Evolutionary conservation across 2,329 filamentous ascomycete genomes (phyloP), one percentile per base, ranked within the genome.

Genomic region (Fusarium virguliforme): DNA sequence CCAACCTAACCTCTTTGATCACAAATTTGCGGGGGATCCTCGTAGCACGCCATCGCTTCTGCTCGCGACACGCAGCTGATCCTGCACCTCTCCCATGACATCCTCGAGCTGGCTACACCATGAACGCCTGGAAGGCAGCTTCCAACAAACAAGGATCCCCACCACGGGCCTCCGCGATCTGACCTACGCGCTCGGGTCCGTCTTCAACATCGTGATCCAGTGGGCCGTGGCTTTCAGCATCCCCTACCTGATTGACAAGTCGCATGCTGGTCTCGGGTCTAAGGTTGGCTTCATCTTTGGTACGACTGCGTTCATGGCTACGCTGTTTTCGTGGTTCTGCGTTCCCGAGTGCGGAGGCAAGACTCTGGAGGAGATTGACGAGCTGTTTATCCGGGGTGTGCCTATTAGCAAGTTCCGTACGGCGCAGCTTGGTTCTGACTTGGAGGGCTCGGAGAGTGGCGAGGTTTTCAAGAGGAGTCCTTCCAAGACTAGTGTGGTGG

Each of bases 241-340:
- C 8, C 82, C 81, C 0, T 83, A 82, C 64, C 76, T 82, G 24
- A 72, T 81, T 15, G 75, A 81, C 53, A 73, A 74, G 6, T 75
- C 77, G 7, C 80, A 80, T 37, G 81, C 78, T 1, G 71, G 75
- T 26, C 74, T 83, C 3, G 75, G 77, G 1, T 73, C 77, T 8
- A 81, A 81, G 18, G 50, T 54, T 35, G 50, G 50, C 50, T 54
- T 54, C 50, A 54, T 54, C 50, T 54, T 54, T 54, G 50, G 50
- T 5, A 35, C 50, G 1, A 54, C 50, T 0, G 50, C 50, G 22
- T 54, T 54, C 12, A 34, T 67, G 26, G 63, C 61, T 4, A 54
- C 63, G 2, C 7, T 65, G 9, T 72, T 67, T 28, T 50, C 62
- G 8, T 62, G n/a, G 34, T 65, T 72, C 24, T 65, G 55, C 32